A percentile compares a stretch with the other conserved stretches of the same genome.
Conservation (phyloP, 2,329 filamentous ascomycete species). For the Trichoderma pleuroti region DNA sequence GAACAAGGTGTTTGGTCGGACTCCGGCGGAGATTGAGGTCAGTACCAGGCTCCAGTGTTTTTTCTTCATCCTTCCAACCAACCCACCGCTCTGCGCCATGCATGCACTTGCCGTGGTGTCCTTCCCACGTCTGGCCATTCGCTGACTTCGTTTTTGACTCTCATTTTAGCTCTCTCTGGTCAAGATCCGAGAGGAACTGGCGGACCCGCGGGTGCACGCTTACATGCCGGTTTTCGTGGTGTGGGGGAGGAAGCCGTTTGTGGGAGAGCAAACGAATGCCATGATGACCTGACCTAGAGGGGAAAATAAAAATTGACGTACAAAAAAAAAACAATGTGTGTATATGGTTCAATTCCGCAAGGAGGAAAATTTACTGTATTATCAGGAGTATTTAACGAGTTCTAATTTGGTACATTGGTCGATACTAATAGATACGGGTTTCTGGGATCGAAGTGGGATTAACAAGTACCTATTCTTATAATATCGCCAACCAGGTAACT, state of each 20-base stretch:
- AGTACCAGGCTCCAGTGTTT: slow-evolving; percentile 20
- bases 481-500: neutral
- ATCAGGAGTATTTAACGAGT: neutral
- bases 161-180: slow-evolving; percentile 44
- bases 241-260: slow-evolving; percentile 48
- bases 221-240: slow-evolving; percentile 51
- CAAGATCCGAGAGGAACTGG: slow-evolving; percentile 46
- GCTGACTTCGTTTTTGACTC: neutral
- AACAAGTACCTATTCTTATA: neutral
- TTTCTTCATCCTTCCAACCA: neutral
- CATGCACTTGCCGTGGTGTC: neutral
- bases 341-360: neutral
- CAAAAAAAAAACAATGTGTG: neutral
- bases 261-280: slow-evolving; percentile 27
- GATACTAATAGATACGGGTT: neutral
- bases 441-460: neutral
- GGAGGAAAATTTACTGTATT: neutral
- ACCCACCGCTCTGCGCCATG: neutral
- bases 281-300: neutral
- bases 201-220: slow-evolving; percentile 44
- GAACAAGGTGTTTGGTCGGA: slow-evolving; percentile 40
- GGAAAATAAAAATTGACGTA: neutral
- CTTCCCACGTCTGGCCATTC: neutral
- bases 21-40: slow-evolving; percentile 48
- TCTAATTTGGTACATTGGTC: neutral